These are phyloP conservation scores for Albifimbria verrucaria DNA, from an alignment of 2,329 filamentous ascomycete genomes.

Conservation along the genomic window DNA sequence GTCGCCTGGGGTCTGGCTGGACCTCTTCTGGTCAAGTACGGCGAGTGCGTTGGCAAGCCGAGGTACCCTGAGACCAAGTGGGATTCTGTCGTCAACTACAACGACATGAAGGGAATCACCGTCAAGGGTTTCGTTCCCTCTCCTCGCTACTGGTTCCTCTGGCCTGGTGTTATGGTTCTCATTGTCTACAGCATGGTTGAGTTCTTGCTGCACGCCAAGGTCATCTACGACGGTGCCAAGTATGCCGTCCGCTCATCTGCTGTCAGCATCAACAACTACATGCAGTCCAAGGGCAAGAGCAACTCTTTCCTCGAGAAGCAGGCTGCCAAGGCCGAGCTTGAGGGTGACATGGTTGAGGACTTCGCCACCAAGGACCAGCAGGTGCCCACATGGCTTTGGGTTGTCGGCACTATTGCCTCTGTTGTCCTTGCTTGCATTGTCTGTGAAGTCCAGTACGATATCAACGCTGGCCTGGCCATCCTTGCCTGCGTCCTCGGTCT, in stretches of 20 bases:
- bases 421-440: conserved; percentile 52
- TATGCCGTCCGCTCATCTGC: conserved; percentile 28
- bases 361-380: conserved; percentile 39
- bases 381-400: conserved; percentile 54
- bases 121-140: conserved; percentile 27
- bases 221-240: conserved; percentile 32
- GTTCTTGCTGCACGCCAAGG: conserved; percentile 35
- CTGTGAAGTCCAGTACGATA: conserved; percentile 47
- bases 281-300: conserved; percentile 28
- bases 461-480: conserved; percentile 54
- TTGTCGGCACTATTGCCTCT: conserved; percentile 41
- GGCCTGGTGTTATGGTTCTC: conserved; percentile 42
- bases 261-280: conserved; percentile 23
- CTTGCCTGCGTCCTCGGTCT: conserved; percentile 54
- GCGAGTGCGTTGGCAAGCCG: conserved; percentile 45
- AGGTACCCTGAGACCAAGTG: conserved; percentile 21
- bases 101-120: conserved; percentile 24
- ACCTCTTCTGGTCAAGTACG: conserved; percentile 44
- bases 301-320: conserved; percentile 31
- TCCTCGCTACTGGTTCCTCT: conserved; percentile 40
- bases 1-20: conserved; percentile 54
- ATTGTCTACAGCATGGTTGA: conserved; percentile 37
- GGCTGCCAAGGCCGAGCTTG: conserved; percentile 29
- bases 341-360: conserved; percentile 31
- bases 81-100: conserved; percentile 26